Percentiles rank a stretch among this genome's conserved stretches.
These are phyloP conservation scores for Macaranga tanarius DNA, from an alignment of 441 rosid genomes.

Conservation along the genomic window DNA sequence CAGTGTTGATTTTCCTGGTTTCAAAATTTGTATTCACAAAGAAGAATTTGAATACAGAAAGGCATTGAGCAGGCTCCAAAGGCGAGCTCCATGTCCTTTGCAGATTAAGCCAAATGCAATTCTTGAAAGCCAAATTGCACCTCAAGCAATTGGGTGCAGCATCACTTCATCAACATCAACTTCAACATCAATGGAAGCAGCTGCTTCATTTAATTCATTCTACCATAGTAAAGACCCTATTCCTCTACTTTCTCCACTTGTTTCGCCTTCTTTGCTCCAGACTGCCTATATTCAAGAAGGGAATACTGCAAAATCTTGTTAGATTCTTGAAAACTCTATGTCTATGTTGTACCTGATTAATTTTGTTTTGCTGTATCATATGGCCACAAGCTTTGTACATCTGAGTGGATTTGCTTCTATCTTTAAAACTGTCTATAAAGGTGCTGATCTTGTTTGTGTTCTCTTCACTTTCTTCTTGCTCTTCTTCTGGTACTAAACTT, in stretches of 20 bases:
- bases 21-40: constrained; percentile 46
- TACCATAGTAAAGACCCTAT: constrained; percentile 63
- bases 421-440: not conserved
- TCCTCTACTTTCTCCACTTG: constrained; percentile 76
- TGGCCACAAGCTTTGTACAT: constrained; percentile 19
- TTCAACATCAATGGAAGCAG: constrained; percentile 18
- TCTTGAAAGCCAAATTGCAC: constrained; percentile 13
- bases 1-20: constrained; percentile 58
- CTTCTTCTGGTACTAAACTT: not conserved
- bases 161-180: constrained; percentile 22
- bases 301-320: constrained; percentile 35
- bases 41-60: constrained; percentile 50
- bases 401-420: not conserved
- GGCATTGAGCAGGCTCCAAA: constrained; percentile 52
- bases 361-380: not conserved
- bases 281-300: constrained; percentile 35
- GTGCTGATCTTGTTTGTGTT: not conserved
- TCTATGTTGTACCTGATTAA: not conserved
- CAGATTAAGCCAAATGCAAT: constrained; percentile 37
- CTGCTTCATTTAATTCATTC: constrained; percentile 36
- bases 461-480: not conserved
- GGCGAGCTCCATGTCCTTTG: constrained; percentile 59
- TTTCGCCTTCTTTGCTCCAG: constrained; percentile 49
- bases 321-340: not conserved
- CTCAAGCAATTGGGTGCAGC: constrained; percentile 18